Percentiles rank a stretch among this genome's conserved stretches.
These are phyloP conservation scores for Boletus pseudopeckii DNA, from an alignment of 768 basidiomycete species.

Conservation along the genomic window DNA sequence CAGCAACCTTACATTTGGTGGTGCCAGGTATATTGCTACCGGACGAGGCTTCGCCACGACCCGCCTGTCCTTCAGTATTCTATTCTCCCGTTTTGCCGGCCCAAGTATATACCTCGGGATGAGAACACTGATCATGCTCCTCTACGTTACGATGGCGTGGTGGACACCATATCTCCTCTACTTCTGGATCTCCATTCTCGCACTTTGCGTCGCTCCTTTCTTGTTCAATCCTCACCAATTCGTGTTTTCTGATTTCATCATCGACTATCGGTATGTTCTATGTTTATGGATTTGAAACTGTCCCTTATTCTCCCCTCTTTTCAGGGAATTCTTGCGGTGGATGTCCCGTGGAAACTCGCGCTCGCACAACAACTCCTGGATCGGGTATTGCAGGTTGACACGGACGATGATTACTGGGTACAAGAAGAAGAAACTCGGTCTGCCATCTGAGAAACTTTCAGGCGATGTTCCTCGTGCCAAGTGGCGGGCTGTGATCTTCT, in stretches of 20 bases:
- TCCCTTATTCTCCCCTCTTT: slow-evolving; percentile 1
- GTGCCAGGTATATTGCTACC: slow-evolving; percentile 97
- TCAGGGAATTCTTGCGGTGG: slow-evolving; percentile 95
- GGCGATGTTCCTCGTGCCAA: slow-evolving; percentile 91
- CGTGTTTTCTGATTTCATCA: slow-evolving; percentile 92
- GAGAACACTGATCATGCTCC: slow-evolving; percentile 85
- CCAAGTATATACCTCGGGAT: slow-evolving; percentile 98
- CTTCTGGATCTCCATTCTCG: slow-evolving; percentile 95
- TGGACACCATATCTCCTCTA: slow-evolving; percentile 94
- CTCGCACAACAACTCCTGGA: slow-evolving; percentile 98
- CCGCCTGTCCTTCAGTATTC: slow-evolving; percentile 88
- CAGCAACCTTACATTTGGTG: slow-evolving; percentile 95
- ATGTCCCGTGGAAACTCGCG: slow-evolving; percentile 98
- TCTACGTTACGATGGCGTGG: slow-evolving; percentile 88
- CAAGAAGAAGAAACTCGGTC: slow-evolving; percentile 96
- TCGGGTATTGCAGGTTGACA: slow-evolving; percentile 97
- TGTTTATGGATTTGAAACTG: background rate
- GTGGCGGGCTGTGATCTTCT: slow-evolving; percentile 86
- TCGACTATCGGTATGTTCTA: slow-evolving; percentile 77
- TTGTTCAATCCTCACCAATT: slow-evolving; percentile 99
- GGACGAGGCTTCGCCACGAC: slow-evolving; percentile 99
- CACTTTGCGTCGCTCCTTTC: slow-evolving; percentile 94
- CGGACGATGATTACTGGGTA: slow-evolving; percentile 99
- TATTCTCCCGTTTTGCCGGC: slow-evolving; percentile 98
- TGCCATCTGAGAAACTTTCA: slow-evolving; percentile 95